phyloP scores from a whole-genome alignment of 1,284 basidiomycete species.

The Malassezia restricta region DNA sequence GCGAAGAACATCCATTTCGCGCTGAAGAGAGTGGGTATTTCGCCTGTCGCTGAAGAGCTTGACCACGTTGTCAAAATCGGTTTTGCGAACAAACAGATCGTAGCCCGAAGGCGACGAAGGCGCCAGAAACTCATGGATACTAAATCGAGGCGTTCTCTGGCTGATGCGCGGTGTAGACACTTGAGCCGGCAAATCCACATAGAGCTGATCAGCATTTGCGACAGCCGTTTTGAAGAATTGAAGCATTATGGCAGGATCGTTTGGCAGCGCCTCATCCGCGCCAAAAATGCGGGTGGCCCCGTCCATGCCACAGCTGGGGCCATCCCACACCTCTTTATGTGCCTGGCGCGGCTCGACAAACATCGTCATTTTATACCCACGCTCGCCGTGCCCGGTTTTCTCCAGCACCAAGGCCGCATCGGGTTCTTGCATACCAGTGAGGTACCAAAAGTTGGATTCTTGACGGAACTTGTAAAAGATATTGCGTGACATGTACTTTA shows the following conservation, averaged over 20 bases:
- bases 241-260: slow-evolving; percentile 30
- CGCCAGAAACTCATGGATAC: slow-evolving; percentile 37
- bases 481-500: slow-evolving; percentile 61
- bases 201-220: slow-evolving; percentile 29
- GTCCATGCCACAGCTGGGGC: slow-evolving; percentile 53
- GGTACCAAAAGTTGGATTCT: slow-evolving; percentile 43
- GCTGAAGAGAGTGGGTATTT: slow-evolving; percentile 30
- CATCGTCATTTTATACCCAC: slow-evolving; percentile 76
- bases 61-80: slow-evolving; percentile 39
- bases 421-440: slow-evolving; percentile 74
- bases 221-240: slow-evolving; percentile 27
- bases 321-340: slow-evolving; percentile 80
- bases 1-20: slow-evolving; percentile 31
- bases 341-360: slow-evolving; percentile 66
- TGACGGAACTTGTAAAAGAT: slow-evolving; percentile 66
- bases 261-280: slow-evolving; percentile 34
- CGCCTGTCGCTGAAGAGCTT: slow-evolving; percentile 33
- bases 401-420: slow-evolving; percentile 64
- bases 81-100: slow-evolving; percentile 36
- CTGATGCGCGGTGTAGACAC: slow-evolving; percentile 27
- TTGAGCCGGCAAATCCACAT: slow-evolving; percentile 33
- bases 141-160: slow-evolving; percentile 8
- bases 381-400: slow-evolving; percentile 17
- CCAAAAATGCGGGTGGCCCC: slow-evolving; percentile 39
- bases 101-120: slow-evolving; percentile 30